phyloP scores from a whole-genome alignment of 352 stramenopile species.

The Phytopythium oedochilum region DNA sequence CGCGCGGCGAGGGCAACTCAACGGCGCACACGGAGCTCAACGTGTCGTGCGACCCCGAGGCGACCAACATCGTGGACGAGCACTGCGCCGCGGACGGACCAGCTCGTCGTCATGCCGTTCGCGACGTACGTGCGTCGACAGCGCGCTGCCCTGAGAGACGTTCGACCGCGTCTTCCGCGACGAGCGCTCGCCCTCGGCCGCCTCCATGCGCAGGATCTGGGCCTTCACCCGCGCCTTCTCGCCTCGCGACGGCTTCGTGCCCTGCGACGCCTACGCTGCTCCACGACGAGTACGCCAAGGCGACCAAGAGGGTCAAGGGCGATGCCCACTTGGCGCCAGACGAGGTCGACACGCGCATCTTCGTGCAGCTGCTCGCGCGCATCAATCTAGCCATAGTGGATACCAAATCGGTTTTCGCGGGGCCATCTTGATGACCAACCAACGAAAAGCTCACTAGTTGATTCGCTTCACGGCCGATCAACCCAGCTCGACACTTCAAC shows the following conservation, averaged over 20 bases:
- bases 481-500: neutral
- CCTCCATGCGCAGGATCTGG: conserved; percentile 65
- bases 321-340: conserved; percentile 51
- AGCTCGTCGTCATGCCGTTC: conserved; percentile 66
- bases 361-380: conserved; percentile 61
- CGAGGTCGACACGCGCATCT: conserved; percentile 54
- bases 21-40: conserved; percentile 76
- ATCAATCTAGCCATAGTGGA: too few species aligned
- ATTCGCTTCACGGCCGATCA: neutral
- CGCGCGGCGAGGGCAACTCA: conserved; percentile 62
- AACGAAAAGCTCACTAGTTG: too few species aligned
- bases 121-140: conserved; percentile 64
- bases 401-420: too few species aligned
- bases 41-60: conserved; percentile 76
- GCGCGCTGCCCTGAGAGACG: conserved; percentile 45
- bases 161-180: conserved; percentile 68
- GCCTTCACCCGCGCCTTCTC: conserved; percentile 44
- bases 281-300: conserved; percentile 48
- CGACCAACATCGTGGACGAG: conserved; percentile 66
- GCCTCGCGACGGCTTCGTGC: conserved; percentile 45
- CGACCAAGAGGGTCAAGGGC: conserved; percentile 30
- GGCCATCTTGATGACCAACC: too few species aligned
- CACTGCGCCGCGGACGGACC: conserved; percentile 51
- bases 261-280: conserved; percentile 78
- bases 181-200: conserved; percentile 20